These are phyloP conservation scores for Ulvella scutata DNA, from an alignment of 139 green algal species.

Conservation along the genomic window DNA sequence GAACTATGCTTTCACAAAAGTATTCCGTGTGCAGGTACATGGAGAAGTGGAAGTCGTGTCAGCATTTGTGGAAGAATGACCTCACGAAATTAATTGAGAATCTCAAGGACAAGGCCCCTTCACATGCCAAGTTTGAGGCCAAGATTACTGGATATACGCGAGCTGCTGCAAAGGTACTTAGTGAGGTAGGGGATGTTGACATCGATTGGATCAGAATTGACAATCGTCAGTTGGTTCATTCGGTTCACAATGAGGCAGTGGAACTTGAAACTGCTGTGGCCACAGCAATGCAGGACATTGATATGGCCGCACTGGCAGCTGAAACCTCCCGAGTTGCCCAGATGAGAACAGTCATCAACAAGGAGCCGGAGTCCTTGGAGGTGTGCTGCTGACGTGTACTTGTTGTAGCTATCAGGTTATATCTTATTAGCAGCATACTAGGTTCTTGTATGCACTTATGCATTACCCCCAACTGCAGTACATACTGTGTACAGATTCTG, in stretches of 20 bases:
- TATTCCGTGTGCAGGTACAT: conserved; percentile 24
- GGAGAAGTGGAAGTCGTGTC: conserved; percentile 55
- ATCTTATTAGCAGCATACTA: too few species aligned
- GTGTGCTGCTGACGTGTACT: too few species aligned
- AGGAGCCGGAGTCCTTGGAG: neutral
- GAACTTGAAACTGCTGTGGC: conserved; percentile 49
- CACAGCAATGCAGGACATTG: conserved; percentile 46
- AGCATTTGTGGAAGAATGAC: conserved; percentile 73
- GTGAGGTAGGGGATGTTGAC: conserved; percentile 33
- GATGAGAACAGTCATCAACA: neutral
- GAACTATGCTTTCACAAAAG: too few species aligned
- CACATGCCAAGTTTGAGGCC: conserved; percentile 46
- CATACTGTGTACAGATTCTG: conserved; percentile 1
- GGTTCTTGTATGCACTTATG: neutral
- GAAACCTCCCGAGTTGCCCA: neutral
- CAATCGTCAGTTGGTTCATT: conserved; percentile 30
- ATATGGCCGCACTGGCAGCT: conserved; percentile 14
- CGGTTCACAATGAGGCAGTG: conserved; percentile 52
- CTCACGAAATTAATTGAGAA: conserved; percentile 57
- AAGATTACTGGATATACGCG: conserved; percentile 49
- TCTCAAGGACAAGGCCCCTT: conserved; percentile 48
- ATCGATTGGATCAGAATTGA: conserved; percentile 52
- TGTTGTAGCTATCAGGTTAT: too few species aligned
- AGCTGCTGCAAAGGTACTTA: conserved; percentile 2
- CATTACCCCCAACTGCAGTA: neutral